These are phyloP conservation scores for Acacia pycnantha DNA, from an alignment of 331 rosid genomes.

Conservation along the genomic window DNA sequence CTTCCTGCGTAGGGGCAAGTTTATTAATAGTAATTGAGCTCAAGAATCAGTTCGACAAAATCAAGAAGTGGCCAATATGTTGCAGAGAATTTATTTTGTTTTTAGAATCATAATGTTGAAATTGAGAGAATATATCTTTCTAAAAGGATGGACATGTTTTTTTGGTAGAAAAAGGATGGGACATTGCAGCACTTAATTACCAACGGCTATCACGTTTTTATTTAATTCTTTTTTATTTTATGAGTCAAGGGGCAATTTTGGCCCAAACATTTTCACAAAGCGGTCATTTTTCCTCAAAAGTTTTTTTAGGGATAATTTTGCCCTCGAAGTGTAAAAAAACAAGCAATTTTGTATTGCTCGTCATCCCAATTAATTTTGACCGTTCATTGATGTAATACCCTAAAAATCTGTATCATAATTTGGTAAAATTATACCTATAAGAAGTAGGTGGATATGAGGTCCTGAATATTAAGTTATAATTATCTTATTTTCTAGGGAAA, in stretches of 20 bases:
- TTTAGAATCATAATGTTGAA: neutral
- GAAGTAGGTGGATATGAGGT: too few species aligned
- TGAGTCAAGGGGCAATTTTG: too few species aligned
- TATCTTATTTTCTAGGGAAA: too few species aligned
- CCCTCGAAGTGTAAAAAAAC: too few species aligned
- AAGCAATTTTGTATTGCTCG: accelerated
- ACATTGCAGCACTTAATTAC: neutral
- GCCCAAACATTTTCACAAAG: too few species aligned
- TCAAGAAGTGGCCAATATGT: neutral
- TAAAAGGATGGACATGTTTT: neutral
- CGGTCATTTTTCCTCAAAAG: too few species aligned
- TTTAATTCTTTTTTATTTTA: neutral
- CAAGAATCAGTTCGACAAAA: neutral
- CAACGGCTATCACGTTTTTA: neutral
- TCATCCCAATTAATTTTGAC: too few species aligned
- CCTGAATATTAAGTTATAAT: too few species aligned
- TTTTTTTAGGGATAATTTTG: too few species aligned
- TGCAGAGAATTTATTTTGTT: neutral
- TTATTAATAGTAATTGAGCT: neutral
- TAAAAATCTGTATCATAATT: too few species aligned
- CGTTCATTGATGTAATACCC: too few species aligned
- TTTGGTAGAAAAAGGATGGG: neutral
- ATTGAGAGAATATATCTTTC: neutral
- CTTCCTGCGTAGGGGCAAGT: constrained; percentile 18
- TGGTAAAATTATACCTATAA: too few species aligned